Evolutionary conservation across 129 eudicot genomes (phyloP).

Genomic region (Dittrichia graveolens): DNA sequence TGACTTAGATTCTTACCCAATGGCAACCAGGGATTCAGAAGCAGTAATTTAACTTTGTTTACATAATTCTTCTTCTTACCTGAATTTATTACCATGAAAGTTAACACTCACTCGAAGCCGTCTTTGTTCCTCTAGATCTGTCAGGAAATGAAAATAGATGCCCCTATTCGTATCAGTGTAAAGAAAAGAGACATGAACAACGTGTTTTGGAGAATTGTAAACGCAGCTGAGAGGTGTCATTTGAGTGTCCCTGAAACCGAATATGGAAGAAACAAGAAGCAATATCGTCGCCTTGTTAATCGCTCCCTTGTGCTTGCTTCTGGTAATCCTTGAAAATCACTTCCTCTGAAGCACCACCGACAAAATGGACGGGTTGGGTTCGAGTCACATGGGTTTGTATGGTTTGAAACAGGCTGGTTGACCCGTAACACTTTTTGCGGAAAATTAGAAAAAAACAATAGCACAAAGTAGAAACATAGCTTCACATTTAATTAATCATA

Average conservation of each 20-base stretch:
- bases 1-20: constrained; percentile 71
- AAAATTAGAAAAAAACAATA: not conserved
- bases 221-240: constrained; percentile 80
- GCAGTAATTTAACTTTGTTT: constrained; percentile 43
- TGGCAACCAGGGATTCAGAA: constrained; percentile 70
- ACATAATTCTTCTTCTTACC: not conserved
- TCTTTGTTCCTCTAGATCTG: constrained; percentile 51
- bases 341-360: not conserved
- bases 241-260: constrained; percentile 80
- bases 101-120: constrained; percentile 14
- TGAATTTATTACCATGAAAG: not conserved
- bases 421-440: not conserved
- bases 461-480: too few relatives aligned
- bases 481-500: too few relatives aligned
- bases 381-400: not conserved
- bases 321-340: constrained; percentile 40
- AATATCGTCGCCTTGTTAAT: constrained; percentile 58
- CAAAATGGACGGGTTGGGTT: constrained; percentile 6
- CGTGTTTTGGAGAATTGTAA: constrained; percentile 65
- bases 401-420: not conserved
- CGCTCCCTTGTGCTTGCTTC: constrained; percentile 72
- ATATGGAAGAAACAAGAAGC: constrained; percentile 72
- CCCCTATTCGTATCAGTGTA: constrained; percentile 72
- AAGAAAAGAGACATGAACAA: constrained; percentile 78
- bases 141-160: constrained; percentile 75